These are phyloP conservation scores for Dendrostoma leiphaemia DNA, from an alignment of 2,329 filamentous ascomycete species.

Conservation along the genomic window DNA sequence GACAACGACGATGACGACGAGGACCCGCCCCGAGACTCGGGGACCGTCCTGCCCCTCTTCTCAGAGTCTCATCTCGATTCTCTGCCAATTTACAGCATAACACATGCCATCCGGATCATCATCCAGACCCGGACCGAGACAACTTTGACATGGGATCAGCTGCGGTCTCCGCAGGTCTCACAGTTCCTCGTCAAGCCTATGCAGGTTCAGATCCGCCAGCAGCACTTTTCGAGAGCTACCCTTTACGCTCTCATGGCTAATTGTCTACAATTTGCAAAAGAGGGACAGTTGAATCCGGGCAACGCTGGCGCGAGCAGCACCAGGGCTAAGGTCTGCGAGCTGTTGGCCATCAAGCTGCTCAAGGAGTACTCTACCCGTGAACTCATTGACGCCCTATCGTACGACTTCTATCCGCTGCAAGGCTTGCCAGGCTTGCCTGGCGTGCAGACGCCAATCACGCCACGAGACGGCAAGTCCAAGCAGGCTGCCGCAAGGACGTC, in stretches of 20 bases:
- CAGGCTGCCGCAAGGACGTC: slow-evolving; percentile 74
- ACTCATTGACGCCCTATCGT: slow-evolving; percentile 89
- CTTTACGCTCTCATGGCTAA: slow-evolving; percentile 91
- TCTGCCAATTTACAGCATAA: slow-evolving; percentile 85
- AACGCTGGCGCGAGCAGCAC: slow-evolving; percentile 83
- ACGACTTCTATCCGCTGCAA: slow-evolving; percentile 91
- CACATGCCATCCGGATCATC: slow-evolving; percentile 83
- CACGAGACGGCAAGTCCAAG: slow-evolving; percentile 42
- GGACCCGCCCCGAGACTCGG: slow-evolving; percentile 23
- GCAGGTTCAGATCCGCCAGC: slow-evolving; percentile 79
- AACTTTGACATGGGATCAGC: slow-evolving; percentile 88
- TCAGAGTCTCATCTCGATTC: slow-evolving; percentile 77
- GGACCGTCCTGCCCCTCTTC: slow-evolving; percentile 68
- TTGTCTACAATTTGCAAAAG: slow-evolving; percentile 88
- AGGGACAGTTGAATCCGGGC: slow-evolving; percentile 76
- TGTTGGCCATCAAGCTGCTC: slow-evolving; percentile 83
- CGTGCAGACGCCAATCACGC: slow-evolving; percentile 36
- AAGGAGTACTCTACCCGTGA: slow-evolving; percentile 88
- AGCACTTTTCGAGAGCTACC: slow-evolving; percentile 83
- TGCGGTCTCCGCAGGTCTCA: slow-evolving; percentile 92
- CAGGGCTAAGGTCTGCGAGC: slow-evolving; percentile 83
- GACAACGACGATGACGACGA: slow-evolving; percentile 33
- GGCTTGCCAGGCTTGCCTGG: slow-evolving; percentile 68
- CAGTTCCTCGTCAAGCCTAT: slow-evolving; percentile 96
- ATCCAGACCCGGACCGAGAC: slow-evolving; percentile 86